These are phyloP conservation scores for Rhodosorus marinus DNA, from an alignment of 23 red algal species.

Conservation along the genomic window DNA sequence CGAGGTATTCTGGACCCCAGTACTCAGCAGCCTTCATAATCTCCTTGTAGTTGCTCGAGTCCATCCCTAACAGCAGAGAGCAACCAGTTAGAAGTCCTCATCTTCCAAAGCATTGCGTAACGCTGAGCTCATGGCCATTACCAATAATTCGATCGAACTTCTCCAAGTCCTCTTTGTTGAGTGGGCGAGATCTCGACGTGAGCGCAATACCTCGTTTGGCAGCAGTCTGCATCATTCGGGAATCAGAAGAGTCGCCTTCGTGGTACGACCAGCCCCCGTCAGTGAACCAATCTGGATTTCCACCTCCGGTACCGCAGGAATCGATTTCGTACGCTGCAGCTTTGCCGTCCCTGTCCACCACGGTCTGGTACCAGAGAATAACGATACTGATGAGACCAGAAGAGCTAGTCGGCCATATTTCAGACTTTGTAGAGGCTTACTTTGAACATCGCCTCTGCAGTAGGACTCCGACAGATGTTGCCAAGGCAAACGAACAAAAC, in stretches of 20 bases:
- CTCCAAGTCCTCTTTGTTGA: conserved; percentile 11
- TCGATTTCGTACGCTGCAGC: conserved; percentile 5
- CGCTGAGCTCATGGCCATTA: too few relatives aligned
- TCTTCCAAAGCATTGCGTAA: too few relatives aligned
- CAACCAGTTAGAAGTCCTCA: too few relatives aligned
- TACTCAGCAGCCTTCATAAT: conserved; percentile 5
- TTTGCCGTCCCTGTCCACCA: conserved; percentile 3
- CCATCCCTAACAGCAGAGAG: too few relatives aligned
- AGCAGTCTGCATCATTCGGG: conserved; percentile 5
- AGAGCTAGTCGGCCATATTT: too few relatives aligned
- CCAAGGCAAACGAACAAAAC: conserved; percentile 25
- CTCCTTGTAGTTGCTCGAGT: conserved; percentile 10
- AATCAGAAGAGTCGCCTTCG: conserved; percentile 14
- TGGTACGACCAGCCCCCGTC: conserved; percentile 16
- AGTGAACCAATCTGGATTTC: conserved; percentile 16
- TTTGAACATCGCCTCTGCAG: conserved; percentile 19
- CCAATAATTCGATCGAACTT: conserved; percentile 12
- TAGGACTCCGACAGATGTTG: conserved; percentile 24
- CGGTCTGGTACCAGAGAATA: too few relatives aligned
- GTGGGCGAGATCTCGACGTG: conserved; percentile 6
- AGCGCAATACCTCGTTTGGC: conserved; percentile 3
- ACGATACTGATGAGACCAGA: too few relatives aligned
- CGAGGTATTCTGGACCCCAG: conserved; percentile 3
- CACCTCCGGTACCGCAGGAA: conserved; percentile 25
- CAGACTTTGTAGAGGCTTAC: too few relatives aligned